Evolutionary conservation across 768 basidiomycete genomes (phyloP).

Genomic region (Suillus clintonianus): DNA sequence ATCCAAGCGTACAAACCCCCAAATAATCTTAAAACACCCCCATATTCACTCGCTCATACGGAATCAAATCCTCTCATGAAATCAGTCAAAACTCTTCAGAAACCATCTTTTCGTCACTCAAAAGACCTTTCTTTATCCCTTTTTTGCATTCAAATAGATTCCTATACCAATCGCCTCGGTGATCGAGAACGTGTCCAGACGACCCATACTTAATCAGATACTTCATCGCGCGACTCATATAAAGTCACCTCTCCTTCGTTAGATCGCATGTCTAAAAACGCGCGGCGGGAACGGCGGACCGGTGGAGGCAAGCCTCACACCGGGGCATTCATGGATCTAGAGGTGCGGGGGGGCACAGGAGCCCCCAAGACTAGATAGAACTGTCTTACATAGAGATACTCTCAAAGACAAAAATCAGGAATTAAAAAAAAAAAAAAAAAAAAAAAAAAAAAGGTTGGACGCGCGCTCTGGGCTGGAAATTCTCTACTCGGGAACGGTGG

Average conservation of each 20-base stretch:
- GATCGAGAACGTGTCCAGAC: neutral
- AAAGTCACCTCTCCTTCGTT: neutral
- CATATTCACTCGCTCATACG: neutral
- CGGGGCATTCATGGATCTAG: neutral
- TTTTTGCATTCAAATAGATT: neutral
- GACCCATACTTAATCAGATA: neutral
- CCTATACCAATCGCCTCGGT: neutral
- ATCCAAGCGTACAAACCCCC: too few species aligned
- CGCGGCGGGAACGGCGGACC: neutral
- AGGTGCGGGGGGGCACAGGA: neutral
- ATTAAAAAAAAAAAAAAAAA: neutral
- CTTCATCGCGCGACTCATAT: too few species aligned
- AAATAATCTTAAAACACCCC: neutral
- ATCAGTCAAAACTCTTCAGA: neutral
- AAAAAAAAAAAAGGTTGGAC: too few species aligned
- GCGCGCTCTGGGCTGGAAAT: too few species aligned
- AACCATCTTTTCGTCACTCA: neutral
- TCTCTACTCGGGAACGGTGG: conserved; percentile 45
- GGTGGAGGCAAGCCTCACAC: neutral
- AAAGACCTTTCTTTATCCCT: neutral
- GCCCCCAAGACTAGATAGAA: neutral
- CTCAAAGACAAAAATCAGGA: neutral
- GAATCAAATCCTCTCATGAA: neutral
- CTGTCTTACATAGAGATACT: neutral
- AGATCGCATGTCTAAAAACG: neutral